Evolutionary conservation across 208 protist genomes (phyloP).

Genomic region (Crithidia acanthocephali): DNA sequence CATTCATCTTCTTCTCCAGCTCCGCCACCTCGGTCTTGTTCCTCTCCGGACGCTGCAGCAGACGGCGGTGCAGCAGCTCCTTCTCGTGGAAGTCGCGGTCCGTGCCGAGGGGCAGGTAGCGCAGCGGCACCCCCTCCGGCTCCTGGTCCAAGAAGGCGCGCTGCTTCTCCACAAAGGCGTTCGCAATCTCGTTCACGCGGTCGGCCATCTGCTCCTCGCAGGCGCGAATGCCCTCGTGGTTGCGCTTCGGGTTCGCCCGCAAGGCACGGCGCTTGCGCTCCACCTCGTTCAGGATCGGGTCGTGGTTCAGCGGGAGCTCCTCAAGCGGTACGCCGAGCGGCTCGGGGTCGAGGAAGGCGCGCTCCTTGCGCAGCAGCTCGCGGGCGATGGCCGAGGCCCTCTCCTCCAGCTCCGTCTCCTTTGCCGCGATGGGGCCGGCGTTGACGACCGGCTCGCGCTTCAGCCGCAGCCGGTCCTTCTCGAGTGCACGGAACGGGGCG

Average conservation of each 20-base stretch:
- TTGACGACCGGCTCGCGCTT: conserved; percentile 58
- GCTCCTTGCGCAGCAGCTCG: conserved; percentile 73
- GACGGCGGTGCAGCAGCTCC: conserved; percentile 56
- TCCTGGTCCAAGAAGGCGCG: conserved; percentile 79
- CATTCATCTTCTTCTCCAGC: conserved; percentile 73
- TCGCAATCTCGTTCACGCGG: conserved; percentile 69
- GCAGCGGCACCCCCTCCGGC: conserved; percentile 75
- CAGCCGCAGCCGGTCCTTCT: conserved; percentile 58
- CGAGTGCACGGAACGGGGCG: conserved; percentile 50
- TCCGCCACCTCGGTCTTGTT: conserved; percentile 36
- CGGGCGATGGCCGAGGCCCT: conserved; percentile 53
- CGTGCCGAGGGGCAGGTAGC: conserved; percentile 69
- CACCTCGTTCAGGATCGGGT: conserved; percentile 64
- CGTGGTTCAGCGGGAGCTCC: conserved; percentile 79
- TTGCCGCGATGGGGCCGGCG: conserved; percentile 24
- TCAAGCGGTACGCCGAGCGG: conserved; percentile 79
- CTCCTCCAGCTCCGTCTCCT: conserved; percentile 59
- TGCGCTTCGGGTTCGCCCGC: conserved; percentile 50
- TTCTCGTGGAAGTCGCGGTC: conserved; percentile 73
- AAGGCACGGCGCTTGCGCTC: conserved; percentile 65
- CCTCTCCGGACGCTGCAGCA: conserved; percentile 35
- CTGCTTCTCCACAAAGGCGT: conserved; percentile 68
- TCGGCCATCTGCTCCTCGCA: conserved; percentile 74
- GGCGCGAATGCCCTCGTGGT: conserved; percentile 53
- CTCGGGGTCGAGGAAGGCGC: conserved; percentile 84